Percentiles rank a stretch among this genome's conserved stretches.
Evolutionary conservation across 139 green algal species (phyloP).

Genomic region (Ettlia oleoabundans): DNA sequence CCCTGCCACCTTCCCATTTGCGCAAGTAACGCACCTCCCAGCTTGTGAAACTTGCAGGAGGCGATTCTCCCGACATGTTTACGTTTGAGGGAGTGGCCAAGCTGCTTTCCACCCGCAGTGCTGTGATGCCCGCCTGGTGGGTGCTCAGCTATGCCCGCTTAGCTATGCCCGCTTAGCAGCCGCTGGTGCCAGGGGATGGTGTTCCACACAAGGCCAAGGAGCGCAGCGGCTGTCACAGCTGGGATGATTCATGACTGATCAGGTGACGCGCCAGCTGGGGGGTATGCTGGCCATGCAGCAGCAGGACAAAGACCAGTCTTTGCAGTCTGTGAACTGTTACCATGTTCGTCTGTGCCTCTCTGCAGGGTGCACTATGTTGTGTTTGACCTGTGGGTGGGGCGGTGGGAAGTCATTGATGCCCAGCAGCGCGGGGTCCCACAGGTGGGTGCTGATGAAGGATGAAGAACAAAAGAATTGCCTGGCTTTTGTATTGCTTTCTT

Average conservation of each 20-base stretch:
- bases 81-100: not conserved
- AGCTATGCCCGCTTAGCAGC: not conserved
- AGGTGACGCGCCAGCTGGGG: no score
- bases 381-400: slow-evolving; percentile 14
- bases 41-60: no score
- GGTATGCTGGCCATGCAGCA: no score
- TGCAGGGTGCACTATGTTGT: slow-evolving; percentile 23
- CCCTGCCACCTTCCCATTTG: not conserved
- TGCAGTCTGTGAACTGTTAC: not conserved
- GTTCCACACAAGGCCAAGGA: no score
- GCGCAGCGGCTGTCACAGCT: no score
- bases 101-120: slow-evolving; percentile 3
- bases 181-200: not conserved
- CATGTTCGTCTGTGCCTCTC: not conserved
- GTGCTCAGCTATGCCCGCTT: not conserved
- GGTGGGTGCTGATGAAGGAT: not conserved
- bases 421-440: slow-evolving; percentile 5
- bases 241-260: no score
- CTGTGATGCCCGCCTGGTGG: slow-evolving; percentile 19
- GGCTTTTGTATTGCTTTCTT: no score
- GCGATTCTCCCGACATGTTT: not conserved
- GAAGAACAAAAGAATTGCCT: no score
- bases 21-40: not conserved
- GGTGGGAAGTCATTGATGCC: slow-evolving; percentile 21
- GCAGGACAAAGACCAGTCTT: no score